phyloP scores from a whole-genome alignment of 192 early-diverging fungal species.

The Jimgerdemannia flammicorona region DNA sequence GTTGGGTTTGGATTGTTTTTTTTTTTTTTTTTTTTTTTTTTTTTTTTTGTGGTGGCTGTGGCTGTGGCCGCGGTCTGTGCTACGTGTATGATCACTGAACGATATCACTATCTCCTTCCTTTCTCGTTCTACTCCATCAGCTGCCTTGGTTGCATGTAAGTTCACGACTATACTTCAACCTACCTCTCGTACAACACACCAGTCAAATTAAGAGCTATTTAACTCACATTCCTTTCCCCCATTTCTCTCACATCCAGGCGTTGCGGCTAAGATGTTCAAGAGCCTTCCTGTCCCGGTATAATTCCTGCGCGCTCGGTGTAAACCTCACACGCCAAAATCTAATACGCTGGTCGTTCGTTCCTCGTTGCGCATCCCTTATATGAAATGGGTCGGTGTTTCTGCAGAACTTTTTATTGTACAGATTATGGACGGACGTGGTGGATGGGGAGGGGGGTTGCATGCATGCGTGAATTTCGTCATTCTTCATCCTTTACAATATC shows the following conservation, averaged over 20 bases:
- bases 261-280: neutral
- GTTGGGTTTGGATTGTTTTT: neutral
- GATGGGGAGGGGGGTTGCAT: no score
- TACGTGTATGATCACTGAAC: no score
- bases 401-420: no score
- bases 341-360: no score
- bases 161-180: neutral
- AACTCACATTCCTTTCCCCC: neutral
- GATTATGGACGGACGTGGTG: no score
- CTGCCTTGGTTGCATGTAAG: neutral
- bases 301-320: neutral
- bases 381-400: no score
- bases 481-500: no score
- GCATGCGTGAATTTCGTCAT: no score
- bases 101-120: neutral
- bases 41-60: neutral
- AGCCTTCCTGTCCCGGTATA: neutral
- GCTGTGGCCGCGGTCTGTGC: no score
- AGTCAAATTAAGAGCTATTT: neutral
- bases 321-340: no score
- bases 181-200: no score
- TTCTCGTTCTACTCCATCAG: neutral
- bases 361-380: no score
- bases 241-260: neutral
- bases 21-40: neutral